Conservation (phyloP, 169 alveolate genomes). For the Prorocentrum cordatum region DNA sequence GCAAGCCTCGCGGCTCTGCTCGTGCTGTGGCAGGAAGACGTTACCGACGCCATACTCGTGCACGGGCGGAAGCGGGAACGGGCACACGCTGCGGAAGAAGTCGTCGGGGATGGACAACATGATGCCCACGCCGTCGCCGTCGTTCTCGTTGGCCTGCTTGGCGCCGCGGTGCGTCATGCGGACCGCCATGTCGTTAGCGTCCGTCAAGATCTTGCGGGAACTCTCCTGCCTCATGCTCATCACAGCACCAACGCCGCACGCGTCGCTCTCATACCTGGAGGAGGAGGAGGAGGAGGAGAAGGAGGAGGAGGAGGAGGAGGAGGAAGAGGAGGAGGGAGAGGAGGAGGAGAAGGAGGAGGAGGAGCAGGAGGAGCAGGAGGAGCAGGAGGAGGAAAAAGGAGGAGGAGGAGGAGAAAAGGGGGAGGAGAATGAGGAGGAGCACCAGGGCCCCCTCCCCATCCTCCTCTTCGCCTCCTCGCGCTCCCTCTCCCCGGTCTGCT, state of each 20-base stretch:
- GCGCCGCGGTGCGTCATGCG: constrained; percentile 78
- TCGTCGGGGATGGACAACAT: constrained; percentile 58
- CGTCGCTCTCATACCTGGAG: constrained; percentile 75
- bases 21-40: constrained; percentile 58
- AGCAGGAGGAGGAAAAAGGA: too few relatives aligned
- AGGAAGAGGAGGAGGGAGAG: too few relatives aligned
- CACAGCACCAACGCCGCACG: constrained; percentile 78
- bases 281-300: too few relatives aligned
- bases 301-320: too few relatives aligned
- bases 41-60: constrained; percentile 47
- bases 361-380: too few relatives aligned
- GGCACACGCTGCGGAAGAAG: constrained; percentile 21
- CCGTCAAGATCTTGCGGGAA: constrained; percentile 73
- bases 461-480: too few relatives aligned
- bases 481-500: too few relatives aligned
- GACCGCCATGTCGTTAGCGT: constrained; percentile 74
- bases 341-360: too few relatives aligned
- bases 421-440: too few relatives aligned
- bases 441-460: too few relatives aligned
- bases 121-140: constrained; percentile 65
- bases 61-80: constrained; percentile 14
- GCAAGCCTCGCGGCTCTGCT: background rate
- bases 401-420: too few relatives aligned
- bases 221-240: constrained; percentile 72
- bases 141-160: constrained; percentile 68